Evolutionary conservation across 306 rosid genomes (phyloP).

Genomic region (Cucurbita ficifolia): DNA sequence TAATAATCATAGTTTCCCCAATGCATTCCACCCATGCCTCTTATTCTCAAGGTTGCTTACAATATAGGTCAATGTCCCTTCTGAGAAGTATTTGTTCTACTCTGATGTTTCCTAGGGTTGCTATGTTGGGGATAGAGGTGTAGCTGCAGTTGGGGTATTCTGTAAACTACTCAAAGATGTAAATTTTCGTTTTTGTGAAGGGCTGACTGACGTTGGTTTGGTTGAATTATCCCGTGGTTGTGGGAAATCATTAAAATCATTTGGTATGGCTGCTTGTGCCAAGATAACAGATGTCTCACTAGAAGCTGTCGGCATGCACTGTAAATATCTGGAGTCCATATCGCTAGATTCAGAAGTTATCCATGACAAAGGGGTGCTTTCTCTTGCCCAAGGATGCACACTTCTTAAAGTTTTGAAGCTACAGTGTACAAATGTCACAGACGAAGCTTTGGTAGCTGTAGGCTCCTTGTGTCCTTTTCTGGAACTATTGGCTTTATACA

Average conservation of each 20-base stretch:
- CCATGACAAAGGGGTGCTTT: slow-evolving; percentile 65
- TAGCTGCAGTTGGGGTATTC: slow-evolving; percentile 68
- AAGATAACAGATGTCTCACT: slow-evolving; percentile 65
- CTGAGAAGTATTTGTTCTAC: slow-evolving; percentile 8
- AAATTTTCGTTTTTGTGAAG: slow-evolving; percentile 90
- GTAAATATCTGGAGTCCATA: slow-evolving; percentile 51
- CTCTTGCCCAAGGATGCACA: slow-evolving; percentile 67
- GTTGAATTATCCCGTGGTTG: slow-evolving; percentile 51
- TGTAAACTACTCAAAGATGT: slow-evolving; percentile 76
- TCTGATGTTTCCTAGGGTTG: slow-evolving; percentile 53
- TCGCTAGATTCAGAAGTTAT: slow-evolving; percentile 78
- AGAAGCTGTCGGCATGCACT: slow-evolving; percentile 68
- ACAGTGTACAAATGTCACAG: slow-evolving; percentile 72
- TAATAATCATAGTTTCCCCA: not conserved
- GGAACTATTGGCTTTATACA: slow-evolving; percentile 63
- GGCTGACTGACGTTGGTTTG: slow-evolving; percentile 62
- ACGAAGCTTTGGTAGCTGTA: slow-evolving; percentile 75
- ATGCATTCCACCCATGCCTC: not conserved
- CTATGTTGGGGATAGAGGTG: slow-evolving; percentile 83
- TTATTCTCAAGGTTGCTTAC: not conserved
- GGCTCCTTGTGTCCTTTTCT: slow-evolving; percentile 47
- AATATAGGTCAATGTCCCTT: not conserved
- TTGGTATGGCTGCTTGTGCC: slow-evolving; percentile 85
- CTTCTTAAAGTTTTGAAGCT: slow-evolving; percentile 67
- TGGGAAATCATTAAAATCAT: slow-evolving; percentile 61